Evolutionary conservation across 2,329 filamentous ascomycete species (phyloP), one percentile per base, ranked within the genome.

Genomic region (Arthrobotrys musiformis): DNA sequence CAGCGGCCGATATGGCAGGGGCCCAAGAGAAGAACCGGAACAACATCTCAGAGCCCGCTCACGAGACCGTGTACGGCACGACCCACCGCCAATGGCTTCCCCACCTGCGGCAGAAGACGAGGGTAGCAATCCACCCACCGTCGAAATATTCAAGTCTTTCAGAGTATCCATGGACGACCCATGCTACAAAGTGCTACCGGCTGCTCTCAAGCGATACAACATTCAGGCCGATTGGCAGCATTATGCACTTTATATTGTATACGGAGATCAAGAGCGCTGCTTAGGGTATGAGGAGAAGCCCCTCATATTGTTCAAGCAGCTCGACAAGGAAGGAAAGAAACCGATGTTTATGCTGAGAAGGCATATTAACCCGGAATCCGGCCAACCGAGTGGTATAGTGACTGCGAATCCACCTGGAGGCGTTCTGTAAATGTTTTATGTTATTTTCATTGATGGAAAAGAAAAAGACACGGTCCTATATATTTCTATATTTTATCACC

Each of bases 91-190:
- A 2, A 70, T 77, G 48, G 33, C 73, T 37, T 77, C 73, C 2
- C 73, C 73, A 22, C 44, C 74, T 0, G 72, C 58, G n/a, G 74
- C 58, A 24, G 74, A 78, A 0, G 74, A 78, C 56, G 74, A 78
- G n/a, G 46, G 68, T 17, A 70, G 79, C 28, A 79, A 82, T 54
- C 83, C 84, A 6, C 84, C 84, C 15, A 85, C 84, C 44, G 94
- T 97, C 75, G 95, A 99, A 84, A 97, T 99, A 75, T 98, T 98
- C 89, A 99, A 99, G 84, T 97, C 93, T 0, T 99, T 99, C 88
- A 91, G 94, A 42, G 95, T 99, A 78, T 95, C 92, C 82, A 96
- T 98, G 88, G 95, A 99, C 80, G 95, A 99, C 82, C 95, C 95
- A 1, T 99, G 95, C 85, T 92, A 97, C 86, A 97, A 97, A 83